These are phyloP conservation scores for Penicillium parvum DNA, from an alignment of 495 filamentous ascomycete genomes.

Conservation along the genomic window DNA sequence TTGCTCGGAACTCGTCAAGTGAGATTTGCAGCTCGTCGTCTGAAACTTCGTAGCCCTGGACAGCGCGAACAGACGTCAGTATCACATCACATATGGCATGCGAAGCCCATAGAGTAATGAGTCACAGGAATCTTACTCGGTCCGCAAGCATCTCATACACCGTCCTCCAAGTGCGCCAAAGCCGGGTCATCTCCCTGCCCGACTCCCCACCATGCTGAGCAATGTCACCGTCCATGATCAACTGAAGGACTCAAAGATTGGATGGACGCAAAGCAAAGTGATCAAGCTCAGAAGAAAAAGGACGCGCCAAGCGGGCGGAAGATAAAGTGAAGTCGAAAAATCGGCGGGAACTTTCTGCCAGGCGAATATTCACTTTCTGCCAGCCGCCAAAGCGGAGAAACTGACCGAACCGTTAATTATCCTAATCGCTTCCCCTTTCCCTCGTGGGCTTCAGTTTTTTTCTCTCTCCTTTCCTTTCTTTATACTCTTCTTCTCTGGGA, in stretches of 20 bases:
- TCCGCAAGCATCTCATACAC: conserved; percentile 85
- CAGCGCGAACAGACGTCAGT: not conserved
- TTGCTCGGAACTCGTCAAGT: conserved; percentile 65
- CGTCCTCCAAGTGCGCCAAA: conserved; percentile 86
- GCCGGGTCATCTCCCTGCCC: conserved; percentile 63
- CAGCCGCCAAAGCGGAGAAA: conserved; percentile 30
- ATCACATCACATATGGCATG: too few species aligned
- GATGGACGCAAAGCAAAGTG: not conserved
- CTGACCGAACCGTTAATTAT: conserved; percentile 28
- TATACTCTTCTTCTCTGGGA: conserved; percentile 10
- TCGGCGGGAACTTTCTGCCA: conserved; percentile 36
- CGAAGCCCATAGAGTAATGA: too few species aligned
- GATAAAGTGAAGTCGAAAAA: conserved; percentile 27
- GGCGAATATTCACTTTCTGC: conserved; percentile 8
- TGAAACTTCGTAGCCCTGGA: conserved; percentile 86
- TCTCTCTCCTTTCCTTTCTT: conserved; percentile 12
- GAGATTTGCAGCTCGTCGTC: conserved; percentile 84
- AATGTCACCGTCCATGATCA: conserved; percentile 52
- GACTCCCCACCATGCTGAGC: conserved; percentile 46
- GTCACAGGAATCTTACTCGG: conserved; percentile 49
- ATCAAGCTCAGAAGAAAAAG: conserved; percentile 4
- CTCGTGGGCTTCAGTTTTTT: conserved; percentile 15
- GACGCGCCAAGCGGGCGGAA: conserved; percentile 4
- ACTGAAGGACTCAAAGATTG: not conserved
- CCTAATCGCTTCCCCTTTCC: conserved; percentile 23